These are phyloP conservation scores for Wilcoxina mikolae DNA, from an alignment of 495 filamentous ascomycete species.

Conservation along the genomic window DNA sequence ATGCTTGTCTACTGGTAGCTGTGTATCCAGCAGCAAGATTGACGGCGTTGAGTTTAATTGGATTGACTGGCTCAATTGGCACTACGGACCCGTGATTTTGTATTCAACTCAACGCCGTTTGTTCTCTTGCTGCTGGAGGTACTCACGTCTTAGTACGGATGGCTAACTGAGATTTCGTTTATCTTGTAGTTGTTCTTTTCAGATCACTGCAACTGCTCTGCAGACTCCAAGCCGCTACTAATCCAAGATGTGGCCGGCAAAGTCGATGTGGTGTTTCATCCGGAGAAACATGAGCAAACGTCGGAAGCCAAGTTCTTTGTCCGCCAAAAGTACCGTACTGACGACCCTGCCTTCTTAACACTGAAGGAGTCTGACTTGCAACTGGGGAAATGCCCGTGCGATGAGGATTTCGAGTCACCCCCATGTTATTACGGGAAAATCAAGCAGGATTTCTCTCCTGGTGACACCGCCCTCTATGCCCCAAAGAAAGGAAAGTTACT, in stretches of 20 bases:
- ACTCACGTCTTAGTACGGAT: too few relatives aligned
- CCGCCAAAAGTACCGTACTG: slow-evolving; percentile 35
- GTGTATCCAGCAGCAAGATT: too few relatives aligned
- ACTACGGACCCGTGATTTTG: too few relatives aligned
- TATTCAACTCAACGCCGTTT: too few relatives aligned
- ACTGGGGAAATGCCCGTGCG: neutral
- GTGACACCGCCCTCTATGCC: neutral
- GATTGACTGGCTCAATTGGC: too few relatives aligned
- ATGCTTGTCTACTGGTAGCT: slow-evolving; percentile 6
- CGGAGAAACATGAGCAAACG: slow-evolving; percentile 24
- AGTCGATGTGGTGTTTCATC: slow-evolving; percentile 42
- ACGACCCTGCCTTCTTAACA: neutral
- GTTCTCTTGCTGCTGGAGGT: too few relatives aligned
- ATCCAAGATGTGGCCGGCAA: slow-evolving; percentile 39
- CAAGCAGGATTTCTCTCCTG: neutral
- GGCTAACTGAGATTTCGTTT: too few relatives aligned
- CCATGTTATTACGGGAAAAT: neutral
- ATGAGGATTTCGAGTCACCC: neutral
- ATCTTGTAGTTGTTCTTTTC: slow-evolving; percentile 62
- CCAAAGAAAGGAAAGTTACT: neutral
- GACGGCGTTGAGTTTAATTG: too few relatives aligned
- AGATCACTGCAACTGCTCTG: slow-evolving; percentile 56
- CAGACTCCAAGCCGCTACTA: slow-evolving; percentile 29
- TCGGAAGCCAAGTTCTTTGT: slow-evolving; percentile 42
- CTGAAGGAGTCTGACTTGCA: neutral